Conservation (phyloP, 768 basidiomycete species). For the Mycena rosella region DNA sequence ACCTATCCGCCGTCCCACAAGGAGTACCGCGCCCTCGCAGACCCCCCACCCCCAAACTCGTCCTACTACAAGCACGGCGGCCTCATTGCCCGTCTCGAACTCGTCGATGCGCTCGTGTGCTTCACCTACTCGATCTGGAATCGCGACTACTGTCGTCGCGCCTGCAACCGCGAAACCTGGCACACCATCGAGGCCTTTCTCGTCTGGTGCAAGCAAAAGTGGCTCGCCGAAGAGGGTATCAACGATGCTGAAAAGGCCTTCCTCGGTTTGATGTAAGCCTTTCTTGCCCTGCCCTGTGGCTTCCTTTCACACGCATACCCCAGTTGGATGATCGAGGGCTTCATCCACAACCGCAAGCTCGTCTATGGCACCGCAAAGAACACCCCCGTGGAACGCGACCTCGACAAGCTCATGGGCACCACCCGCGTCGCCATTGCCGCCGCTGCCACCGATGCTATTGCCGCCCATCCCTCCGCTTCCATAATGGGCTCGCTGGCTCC, state of each 20-base stretch:
- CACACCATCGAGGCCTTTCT: conserved; percentile 76
- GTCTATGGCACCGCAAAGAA: conserved; percentile 52
- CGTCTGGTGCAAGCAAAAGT: conserved; percentile 80
- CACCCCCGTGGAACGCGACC: conserved; percentile 55
- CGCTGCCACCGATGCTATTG: conserved; percentile 54
- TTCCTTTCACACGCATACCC: conserved; percentile 47
- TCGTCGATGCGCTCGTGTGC: conserved; percentile 84
- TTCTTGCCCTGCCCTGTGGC: conserved; percentile 36
- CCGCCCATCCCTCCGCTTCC: conserved; percentile 46
- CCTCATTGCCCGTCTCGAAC: conserved; percentile 82
- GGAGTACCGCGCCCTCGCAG: conserved; percentile 71
- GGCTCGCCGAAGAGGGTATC: conserved; percentile 65
- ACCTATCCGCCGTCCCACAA: conserved; percentile 74
- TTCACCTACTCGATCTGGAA: conserved; percentile 90
- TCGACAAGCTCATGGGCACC: conserved; percentile 52
- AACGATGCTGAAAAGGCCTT: conserved; percentile 73
- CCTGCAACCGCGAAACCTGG: conserved; percentile 75
- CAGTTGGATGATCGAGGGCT: conserved; percentile 86
- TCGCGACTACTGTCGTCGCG: conserved; percentile 70
- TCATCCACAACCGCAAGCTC: conserved; percentile 70
- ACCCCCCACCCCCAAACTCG: conserved; percentile 75
- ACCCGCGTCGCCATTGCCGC: conserved; percentile 54
- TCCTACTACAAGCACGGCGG: conserved; percentile 82
- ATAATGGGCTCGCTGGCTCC: conserved; percentile 43
- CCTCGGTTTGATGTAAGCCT: conserved; percentile 83